Evolutionary conservation across 805 yeast genomes (phyloP).

Genomic region (Limtongia smithiae): DNA sequence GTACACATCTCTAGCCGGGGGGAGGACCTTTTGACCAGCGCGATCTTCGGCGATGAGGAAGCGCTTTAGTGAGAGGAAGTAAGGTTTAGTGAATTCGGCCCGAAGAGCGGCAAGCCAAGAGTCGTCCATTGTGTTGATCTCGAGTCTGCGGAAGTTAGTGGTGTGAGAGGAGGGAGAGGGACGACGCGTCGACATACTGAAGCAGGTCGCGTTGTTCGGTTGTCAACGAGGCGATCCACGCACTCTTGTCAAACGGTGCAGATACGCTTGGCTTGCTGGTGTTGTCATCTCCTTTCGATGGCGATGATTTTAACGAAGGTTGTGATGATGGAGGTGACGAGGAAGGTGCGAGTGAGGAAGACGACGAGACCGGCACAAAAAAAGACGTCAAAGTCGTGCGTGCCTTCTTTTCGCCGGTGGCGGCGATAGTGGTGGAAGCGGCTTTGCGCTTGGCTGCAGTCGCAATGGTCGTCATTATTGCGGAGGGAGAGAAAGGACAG

Average conservation of each 20-base stretch:
- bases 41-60: slow-evolving; percentile 50
- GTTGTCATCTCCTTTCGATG: no score
- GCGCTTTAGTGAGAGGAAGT: slow-evolving; percentile 67
- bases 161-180: slow-evolving; percentile 5
- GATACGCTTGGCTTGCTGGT: no score
- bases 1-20: slow-evolving; percentile 71
- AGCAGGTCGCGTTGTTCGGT: slow-evolving; percentile 52
- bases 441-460: neutral
- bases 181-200: slow-evolving; percentile 32
- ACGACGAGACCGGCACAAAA: no score
- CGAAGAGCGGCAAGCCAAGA: slow-evolving; percentile 74
- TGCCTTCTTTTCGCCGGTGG: no score
- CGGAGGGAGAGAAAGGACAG: no score
- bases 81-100: slow-evolving; percentile 75
- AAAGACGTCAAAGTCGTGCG: no score
- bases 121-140: slow-evolving; percentile 64
- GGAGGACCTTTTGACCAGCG: slow-evolving; percentile 59
- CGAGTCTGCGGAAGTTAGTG: slow-evolving; percentile 41
- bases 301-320: no score
- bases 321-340: no score
- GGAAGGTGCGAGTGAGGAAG: no score
- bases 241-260: slow-evolving; percentile 44
- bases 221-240: slow-evolving; percentile 51
- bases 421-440: no score
- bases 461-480: no score